Conservation (phyloP, 2,329 filamentous ascomycete genomes). For the Pseudogymnoascus sp. region DNA sequence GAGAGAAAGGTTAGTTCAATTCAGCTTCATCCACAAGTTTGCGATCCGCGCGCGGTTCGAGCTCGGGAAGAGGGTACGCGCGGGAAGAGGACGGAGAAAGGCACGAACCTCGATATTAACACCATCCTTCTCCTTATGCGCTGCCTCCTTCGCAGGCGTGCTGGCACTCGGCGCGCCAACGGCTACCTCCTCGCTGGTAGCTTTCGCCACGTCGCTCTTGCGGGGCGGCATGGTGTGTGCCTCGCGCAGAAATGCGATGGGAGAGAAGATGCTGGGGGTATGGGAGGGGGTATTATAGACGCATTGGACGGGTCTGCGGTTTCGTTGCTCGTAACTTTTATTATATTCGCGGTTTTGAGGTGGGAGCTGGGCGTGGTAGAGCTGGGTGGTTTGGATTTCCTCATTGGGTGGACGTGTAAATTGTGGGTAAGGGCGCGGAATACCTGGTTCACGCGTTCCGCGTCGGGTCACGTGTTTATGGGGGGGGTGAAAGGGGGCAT, state of each 20-base stretch:
- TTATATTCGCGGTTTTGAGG: not conserved
- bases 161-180: slow-evolving; percentile 35
- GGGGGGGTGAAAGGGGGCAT: not conserved
- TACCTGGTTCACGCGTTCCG: slow-evolving; percentile 1
- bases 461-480: slow-evolving; percentile 5
- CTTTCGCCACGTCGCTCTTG: slow-evolving; percentile 45
- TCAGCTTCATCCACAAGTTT: not conserved
- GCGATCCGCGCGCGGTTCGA: slow-evolving; percentile 7
- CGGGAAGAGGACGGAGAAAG: not conserved
- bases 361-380: not conserved
- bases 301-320: not conserved
- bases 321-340: not conserved
- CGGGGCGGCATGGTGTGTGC: slow-evolving; percentile 42
- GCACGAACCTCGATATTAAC: slow-evolving; percentile 44
- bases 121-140: slow-evolving; percentile 21
- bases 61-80: not conserved
- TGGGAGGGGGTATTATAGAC: slow-evolving; percentile 1
- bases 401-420: slow-evolving; percentile 9
- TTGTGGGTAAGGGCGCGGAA: slow-evolving; percentile 2
- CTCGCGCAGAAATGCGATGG: not conserved
- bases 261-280: not conserved
- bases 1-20: not conserved
- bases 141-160: slow-evolving; percentile 23
- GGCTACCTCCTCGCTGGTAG: slow-evolving; percentile 31
- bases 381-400: slow-evolving; percentile 1